phyloP scores from a whole-genome alignment of 257 asterid genomes.

The Forsythia viridissima region DNA sequence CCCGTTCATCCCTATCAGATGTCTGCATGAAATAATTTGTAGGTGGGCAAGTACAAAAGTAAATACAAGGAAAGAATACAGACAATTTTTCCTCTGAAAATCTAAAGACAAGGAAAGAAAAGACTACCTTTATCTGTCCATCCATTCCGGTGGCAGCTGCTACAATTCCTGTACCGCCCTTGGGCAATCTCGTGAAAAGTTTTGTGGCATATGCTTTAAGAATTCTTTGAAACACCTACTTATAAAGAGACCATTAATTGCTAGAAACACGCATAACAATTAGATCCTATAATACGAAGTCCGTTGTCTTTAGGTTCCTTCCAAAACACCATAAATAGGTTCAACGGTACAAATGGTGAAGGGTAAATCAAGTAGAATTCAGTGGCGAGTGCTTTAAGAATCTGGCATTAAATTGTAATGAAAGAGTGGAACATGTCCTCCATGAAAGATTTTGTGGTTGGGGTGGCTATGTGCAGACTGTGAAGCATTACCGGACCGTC shows the following conservation, averaged over 20 bases:
- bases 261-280: constrained; percentile 2
- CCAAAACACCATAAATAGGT: background rate
- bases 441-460: background rate
- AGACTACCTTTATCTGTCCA: constrained; percentile 89
- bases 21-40: constrained; percentile 57
- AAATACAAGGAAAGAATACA: constrained; percentile 8
- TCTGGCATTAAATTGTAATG: background rate
- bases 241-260: constrained; percentile 21
- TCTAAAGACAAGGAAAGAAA: constrained; percentile 7
- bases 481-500: background rate
- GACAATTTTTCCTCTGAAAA: background rate
- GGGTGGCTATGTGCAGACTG: background rate
- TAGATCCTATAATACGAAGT: background rate
- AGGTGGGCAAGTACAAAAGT: constrained; percentile 5
- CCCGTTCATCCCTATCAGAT: constrained; percentile 94
- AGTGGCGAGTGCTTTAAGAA: background rate
- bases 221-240: constrained; percentile 74
- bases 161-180: constrained; percentile 97
- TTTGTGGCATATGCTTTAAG: constrained; percentile 96
- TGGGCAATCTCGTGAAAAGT: constrained; percentile 86
- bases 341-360: background rate
- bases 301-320: background rate
- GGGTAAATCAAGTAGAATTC: background rate
- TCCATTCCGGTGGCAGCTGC: constrained; percentile 99
- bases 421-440: background rate